phyloP scores from a whole-genome alignment of 805 yeast species.

The Lachancea lanzarotensis region DNA sequence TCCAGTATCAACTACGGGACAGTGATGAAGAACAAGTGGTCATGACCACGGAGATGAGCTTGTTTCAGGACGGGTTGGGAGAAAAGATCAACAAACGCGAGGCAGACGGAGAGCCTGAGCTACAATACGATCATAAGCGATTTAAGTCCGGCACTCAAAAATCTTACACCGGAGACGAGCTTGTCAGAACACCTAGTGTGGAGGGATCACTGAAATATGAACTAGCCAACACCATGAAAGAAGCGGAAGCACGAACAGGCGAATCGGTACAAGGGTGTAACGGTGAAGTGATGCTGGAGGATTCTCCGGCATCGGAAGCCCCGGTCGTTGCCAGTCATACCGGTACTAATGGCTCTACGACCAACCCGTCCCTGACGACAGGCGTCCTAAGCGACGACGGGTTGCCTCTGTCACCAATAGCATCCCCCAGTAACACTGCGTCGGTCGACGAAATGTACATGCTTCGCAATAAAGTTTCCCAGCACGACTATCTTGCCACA shows the following conservation, averaged over 20 bases:
- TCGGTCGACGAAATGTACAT: conserved; percentile 1
- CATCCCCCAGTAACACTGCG: conserved; percentile 24
- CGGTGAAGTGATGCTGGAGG: neutral
- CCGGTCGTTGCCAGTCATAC: conserved; percentile 4
- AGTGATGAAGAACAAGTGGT: neutral
- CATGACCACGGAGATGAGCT: neutral
- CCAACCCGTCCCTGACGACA: neutral
- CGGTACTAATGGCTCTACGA: neutral
- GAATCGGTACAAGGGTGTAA: neutral
- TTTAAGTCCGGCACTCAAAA: neutral
- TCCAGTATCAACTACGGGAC: conserved; percentile 13
- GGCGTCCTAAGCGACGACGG: conserved; percentile 18
- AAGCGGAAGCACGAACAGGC: neutral
- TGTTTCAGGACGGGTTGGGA: neutral
- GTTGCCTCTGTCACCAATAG: conserved; percentile 29
- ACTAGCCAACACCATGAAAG: neutral
- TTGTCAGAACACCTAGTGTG: conserved; percentile 3
- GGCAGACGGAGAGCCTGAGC: neutral
- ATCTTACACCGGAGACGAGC: neutral
- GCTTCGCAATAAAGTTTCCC: conserved; percentile 1
- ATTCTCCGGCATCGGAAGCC: conserved; percentile 1
- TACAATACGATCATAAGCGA: neutral
- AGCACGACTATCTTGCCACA: conserved; percentile 9
- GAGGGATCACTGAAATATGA: conserved; percentile 2
- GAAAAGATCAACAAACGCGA: neutral